These are phyloP conservation scores for Phytophthora idaei DNA, from an alignment of 352 stramenopile genomes.

Conservation along the genomic window DNA sequence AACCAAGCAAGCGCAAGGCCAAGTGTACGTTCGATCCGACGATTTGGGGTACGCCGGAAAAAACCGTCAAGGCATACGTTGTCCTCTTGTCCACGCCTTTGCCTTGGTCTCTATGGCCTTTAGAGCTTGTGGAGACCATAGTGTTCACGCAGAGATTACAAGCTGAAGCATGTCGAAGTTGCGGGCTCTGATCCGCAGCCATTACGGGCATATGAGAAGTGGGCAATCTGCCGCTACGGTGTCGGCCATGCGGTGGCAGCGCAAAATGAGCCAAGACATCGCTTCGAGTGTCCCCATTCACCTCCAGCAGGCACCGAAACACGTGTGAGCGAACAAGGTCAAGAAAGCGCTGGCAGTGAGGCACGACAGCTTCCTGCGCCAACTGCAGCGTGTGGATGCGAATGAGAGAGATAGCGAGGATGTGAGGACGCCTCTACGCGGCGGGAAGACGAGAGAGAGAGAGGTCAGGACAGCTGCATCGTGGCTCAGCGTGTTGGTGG, in stretches of 20 bases:
- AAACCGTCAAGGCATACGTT: conserved; percentile 10
- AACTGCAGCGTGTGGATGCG: conserved; percentile 23
- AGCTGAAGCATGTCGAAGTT: conserved; percentile 5
- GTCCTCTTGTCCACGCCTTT: conserved; percentile 26
- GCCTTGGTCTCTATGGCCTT: conserved; percentile 17
- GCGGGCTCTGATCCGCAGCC: conserved; percentile 23
- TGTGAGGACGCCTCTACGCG: conserved; percentile 24
- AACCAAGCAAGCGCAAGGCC: conserved; percentile 21
- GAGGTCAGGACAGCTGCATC: conserved; percentile 20
- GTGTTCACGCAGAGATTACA: conserved; percentile 7
- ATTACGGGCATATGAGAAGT: conserved; percentile 21
- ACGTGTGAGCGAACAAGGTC: conserved; percentile 20
- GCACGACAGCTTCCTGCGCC: conserved; percentile 23
- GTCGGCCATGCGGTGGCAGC: conserved; percentile 15
- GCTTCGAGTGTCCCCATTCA: conserved; percentile 16
- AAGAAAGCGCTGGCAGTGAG: conserved; percentile 8
- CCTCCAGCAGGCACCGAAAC: conserved; percentile 20
- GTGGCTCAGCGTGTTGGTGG: conserved; percentile 24
- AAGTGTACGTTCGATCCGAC: conserved; percentile 39
- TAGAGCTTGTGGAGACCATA: conserved; percentile 7
- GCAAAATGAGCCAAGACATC: conserved; percentile 17
- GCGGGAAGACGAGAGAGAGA: conserved; percentile 11
- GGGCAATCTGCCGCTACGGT: conserved; percentile 2
- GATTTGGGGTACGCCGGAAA: conserved; percentile 24
- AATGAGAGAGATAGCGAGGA: conserved; percentile 33